Conservation (phyloP, 2,329 filamentous ascomycete genomes). For the Rosellinia necatrix region DNA sequence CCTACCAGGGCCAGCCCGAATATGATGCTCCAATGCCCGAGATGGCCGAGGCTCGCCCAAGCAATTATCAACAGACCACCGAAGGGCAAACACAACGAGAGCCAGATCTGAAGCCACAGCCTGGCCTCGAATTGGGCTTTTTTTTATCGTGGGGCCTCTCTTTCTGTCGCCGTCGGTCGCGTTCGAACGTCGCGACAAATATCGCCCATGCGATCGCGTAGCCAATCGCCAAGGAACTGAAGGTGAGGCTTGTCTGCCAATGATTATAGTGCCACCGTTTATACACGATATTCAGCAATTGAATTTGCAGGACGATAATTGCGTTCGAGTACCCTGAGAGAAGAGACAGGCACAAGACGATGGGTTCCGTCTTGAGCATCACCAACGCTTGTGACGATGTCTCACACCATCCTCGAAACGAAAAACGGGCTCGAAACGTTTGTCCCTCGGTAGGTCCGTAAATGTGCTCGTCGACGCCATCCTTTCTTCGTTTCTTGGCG, state of each 20-base stretch:
- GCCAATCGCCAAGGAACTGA: conserved; percentile 56
- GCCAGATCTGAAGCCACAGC: conserved; percentile 62
- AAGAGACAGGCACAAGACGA: conserved; percentile 64
- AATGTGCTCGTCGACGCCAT: conserved; percentile 62
- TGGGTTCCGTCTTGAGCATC: conserved; percentile 69
- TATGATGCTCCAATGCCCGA: conserved; percentile 66
- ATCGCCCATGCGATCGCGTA: conserved; percentile 64
- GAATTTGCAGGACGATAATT: conserved; percentile 69
- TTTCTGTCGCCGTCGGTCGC: conserved; percentile 51
- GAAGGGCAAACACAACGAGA: conserved; percentile 61
- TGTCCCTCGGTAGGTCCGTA: conserved; percentile 76
- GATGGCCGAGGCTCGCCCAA: conserved; percentile 58
- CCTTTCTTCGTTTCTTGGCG: conserved; percentile 72
- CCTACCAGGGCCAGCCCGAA: conserved; percentile 64
- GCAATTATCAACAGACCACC: conserved; percentile 70
- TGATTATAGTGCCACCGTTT: conserved; percentile 62
- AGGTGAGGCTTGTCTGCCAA: conserved; percentile 40
- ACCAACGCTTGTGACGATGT: conserved; percentile 66
- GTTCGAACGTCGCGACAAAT: conserved; percentile 57
- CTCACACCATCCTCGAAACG: conserved; percentile 48
- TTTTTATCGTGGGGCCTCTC: conserved; percentile 53
- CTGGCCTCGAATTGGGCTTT: conserved; percentile 66
- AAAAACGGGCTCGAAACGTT: conserved; percentile 42
- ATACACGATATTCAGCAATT: conserved; percentile 65
- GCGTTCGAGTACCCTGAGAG: conserved; percentile 68